Base-by-base conservation (phyloP, 495 filamentous ascomycete genomes). In the Aspergillus panamensis region DNA sequence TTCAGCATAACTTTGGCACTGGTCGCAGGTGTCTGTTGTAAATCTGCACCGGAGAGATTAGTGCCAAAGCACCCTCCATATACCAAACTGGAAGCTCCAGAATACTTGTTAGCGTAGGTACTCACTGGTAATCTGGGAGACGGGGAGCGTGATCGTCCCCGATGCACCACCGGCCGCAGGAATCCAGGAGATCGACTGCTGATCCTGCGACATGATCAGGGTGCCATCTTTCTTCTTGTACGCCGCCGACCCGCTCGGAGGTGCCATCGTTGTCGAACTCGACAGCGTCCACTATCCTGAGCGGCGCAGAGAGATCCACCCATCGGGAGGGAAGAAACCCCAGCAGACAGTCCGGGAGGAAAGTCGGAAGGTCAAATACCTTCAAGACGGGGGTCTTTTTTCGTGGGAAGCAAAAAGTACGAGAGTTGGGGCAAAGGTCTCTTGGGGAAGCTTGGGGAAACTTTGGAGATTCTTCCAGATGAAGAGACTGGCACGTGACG, bases 141-240 rank as follows among this genome's bases (percentile, higher is more conserved):
- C 76, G n/a, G 82, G 62, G 29, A 97, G 82, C 3, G 82, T 86
- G 35, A 97, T 70, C 17, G 80, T 78, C 30, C 72, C 77, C 14
- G 80, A 73, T 32, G 78, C 77, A 58, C 78, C 75, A 16, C 81
- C 75, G 3, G 64, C 71, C 6, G 65, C 66, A 1, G 92, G 88
- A 6, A 83, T 89, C 92, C 92, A 98, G 67, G 83, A 85, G 44
- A 98, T 80, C 35, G 82, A 84, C 60, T 79, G 80, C 56, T 80
- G 77, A 74, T 93, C 88, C 33, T 79, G 75, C 29, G 87, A 80
- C 50, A 96, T 75, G 47, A 81, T 81, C 67, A 98, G 78, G 63
- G 81, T 84, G 68, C 94, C 94, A 79, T 97, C 91, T 76, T 93
- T 92, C 80, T 98, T 98, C 77, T 96, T 97, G 81, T 93, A 97